Evolutionary conservation across 306 rosid species (phyloP).

Genomic region (Gastrolobium villosum): DNA sequence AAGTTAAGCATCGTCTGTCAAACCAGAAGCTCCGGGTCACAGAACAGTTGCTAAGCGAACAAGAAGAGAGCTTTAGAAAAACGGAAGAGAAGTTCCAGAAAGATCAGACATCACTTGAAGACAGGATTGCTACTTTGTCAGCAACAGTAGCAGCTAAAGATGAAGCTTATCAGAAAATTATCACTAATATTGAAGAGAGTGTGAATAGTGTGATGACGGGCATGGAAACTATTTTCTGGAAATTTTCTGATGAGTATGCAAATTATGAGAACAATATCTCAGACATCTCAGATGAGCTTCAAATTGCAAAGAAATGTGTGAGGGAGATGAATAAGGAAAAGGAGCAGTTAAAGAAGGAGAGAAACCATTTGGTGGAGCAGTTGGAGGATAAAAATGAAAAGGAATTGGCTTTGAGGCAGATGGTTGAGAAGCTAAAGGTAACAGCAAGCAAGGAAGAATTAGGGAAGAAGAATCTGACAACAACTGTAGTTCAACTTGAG

Average conservation of each 20-base stretch:
- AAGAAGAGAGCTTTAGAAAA: conserved; percentile 74
- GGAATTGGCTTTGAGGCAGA: conserved; percentile 54
- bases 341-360: conserved; percentile 59
- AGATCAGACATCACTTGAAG: conserved; percentile 72
- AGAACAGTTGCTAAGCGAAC: conserved; percentile 83
- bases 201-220: conserved; percentile 53
- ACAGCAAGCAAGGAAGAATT: conserved; percentile 67
- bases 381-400: conserved; percentile 57
- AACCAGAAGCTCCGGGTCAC: conserved; percentile 98
- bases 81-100: conserved; percentile 68
- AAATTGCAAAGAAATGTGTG: conserved; percentile 62
- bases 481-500: conserved; percentile 65
- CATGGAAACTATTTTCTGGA: conserved; percentile 61
- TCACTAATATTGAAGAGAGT: conserved; percentile 52
- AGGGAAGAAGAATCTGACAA: conserved; percentile 69
- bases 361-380: conserved; percentile 53
- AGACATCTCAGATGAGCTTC: conserved; percentile 65
- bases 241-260: conserved; percentile 53
- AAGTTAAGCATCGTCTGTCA: conserved; percentile 94
- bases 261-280: conserved; percentile 54
- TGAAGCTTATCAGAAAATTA: conserved; percentile 64
- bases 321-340: conserved; percentile 56
- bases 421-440: conserved; percentile 60
- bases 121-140: conserved; percentile 61
- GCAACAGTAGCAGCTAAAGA: conserved; percentile 63